Base-by-base conservation (phyloP, 352 stramenopile genomes). In the Globisporangium rhizosaccharum region DNA sequence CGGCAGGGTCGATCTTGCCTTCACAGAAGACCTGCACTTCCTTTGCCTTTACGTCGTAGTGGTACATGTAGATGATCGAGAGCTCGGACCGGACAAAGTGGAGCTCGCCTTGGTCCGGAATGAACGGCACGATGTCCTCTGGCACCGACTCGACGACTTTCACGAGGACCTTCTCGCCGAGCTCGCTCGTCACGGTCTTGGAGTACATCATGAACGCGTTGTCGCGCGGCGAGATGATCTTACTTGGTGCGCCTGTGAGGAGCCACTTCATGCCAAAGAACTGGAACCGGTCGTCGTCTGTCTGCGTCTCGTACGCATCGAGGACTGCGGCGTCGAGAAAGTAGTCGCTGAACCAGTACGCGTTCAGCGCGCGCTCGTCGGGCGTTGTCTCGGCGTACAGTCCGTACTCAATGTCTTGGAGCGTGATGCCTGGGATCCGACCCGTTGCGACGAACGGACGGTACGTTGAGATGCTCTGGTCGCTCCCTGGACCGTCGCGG, bases 201-300 rank as follows among this genome's bases (percentile, higher is more conserved):
- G 75, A 72, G 59, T 81, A 87, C 56, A 89, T 76, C 37, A 87
- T 76, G 56, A 71, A 87, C 0, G 76, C 73, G 36, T 82, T 76
- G 51, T 89, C 82, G 41, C 82, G 70, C 7, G 79, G 71, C 8
- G 74, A 76, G 30, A 82, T 72, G 62, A 88, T 72, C 39, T 83
- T 84, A 3, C 51, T 66, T 0, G 74, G 68, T n/a, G 67, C 73
- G 1, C 71, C 62, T 36, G 75, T 81, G 20, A 79, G 77, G 48
- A 84, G 69, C 82, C 82, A 91, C 60, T 91, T 91, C 48, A 91
- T 66, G n/a, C 82, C 82, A 56, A 87, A 89, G 54, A 89, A 89
- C 44, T 68, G 66, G 60, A 91, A 91, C 42, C 69, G 62, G 45
- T 91, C 82, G 59, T 77, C 71, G 1, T 80, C 70, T 7, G 67